Evolutionary conservation across 208 protist genomes (phyloP), one percentile per base, ranked within the genome.

Genomic region (Phytomonas sp.): DNA sequence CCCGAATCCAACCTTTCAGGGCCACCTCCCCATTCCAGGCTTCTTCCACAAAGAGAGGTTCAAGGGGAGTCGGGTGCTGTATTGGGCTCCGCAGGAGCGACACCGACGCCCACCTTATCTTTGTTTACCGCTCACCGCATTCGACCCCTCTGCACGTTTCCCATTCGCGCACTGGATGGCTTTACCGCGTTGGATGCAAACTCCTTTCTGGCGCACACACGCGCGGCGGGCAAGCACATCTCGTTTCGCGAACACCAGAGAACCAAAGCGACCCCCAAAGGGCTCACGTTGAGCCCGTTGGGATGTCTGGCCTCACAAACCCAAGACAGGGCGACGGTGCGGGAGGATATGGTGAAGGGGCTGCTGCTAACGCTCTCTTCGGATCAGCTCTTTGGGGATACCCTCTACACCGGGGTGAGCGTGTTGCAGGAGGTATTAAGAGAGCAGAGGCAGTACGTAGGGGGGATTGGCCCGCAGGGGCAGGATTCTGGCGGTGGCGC

Each of bases 351-450:
- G 84, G 63, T 73, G 37, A 65, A 66, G 31, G 78, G 73, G 6
- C 71, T 90, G 15, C 62, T 71, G 32, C 60, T 76, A 9, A 68
- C 79, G 23, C 69, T 87, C 56, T 70, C 63, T n/a, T 83, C 84
- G 23, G 73, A 64, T 9, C 66, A 66, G 46, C 73, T 90, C 31
- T 62, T 67, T 28, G 84, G 84, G 15, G 81, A 90, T 56, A 64
- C 78, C 20, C 72, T 86, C 23, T 68, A 73, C 26, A 80, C 84
- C n/a, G 79, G 66, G 29, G 78, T 85, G 56, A 65, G 71, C 28
- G 79, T 77, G 2, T 70, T 89, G 63, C 76, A 83, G 51, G 51
- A 64, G 2, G 46, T 66, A 23, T 68, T 72, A 40, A 37, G 56
- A 26, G 76, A 79, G 63, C 68, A 67, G 60, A 62, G 23, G 4